phyloP scores from a whole-genome alignment of 805 yeast species.

The Candida succiphila region DNA sequence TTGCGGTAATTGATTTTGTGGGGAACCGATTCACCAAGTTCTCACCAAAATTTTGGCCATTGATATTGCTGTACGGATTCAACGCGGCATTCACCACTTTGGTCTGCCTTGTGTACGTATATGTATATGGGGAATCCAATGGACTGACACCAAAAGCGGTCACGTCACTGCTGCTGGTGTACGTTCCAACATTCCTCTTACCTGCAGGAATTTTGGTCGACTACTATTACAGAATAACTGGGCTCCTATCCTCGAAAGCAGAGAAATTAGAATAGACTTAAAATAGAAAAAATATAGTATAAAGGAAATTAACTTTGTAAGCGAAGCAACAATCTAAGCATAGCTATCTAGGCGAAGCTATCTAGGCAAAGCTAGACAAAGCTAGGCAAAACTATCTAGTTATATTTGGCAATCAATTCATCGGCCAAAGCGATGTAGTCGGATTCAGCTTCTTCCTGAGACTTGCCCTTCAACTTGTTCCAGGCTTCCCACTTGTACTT shows the following conservation, averaged over 20 bases:
- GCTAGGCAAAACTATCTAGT: constrained; percentile 7
- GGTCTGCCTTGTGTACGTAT: constrained; percentile 53
- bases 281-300: background rate
- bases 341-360: no score
- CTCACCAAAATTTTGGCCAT: constrained; percentile 13
- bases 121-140: constrained; percentile 21
- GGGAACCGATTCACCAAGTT: constrained; percentile 6
- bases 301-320: background rate
- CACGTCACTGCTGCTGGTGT: constrained; percentile 38
- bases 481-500: constrained; percentile 98
- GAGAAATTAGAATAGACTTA: no score
- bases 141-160: constrained; percentile 30
- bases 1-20: constrained; percentile 25
- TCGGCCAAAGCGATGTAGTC: constrained; percentile 65
- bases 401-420: constrained; percentile 47
- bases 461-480: constrained; percentile 77
- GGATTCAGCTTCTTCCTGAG: constrained; percentile 85
- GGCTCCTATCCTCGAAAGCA: no score
- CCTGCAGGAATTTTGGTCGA: constrained; percentile 52
- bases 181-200: constrained; percentile 62
- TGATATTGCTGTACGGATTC: constrained; percentile 58
- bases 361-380: no score
- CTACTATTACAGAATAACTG: constrained; percentile 14
- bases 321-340: background rate
- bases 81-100: constrained; percentile 78